phyloP scores from a whole-genome alignment of 805 yeast species.

The Saccharomycopsis sp. region DNA sequence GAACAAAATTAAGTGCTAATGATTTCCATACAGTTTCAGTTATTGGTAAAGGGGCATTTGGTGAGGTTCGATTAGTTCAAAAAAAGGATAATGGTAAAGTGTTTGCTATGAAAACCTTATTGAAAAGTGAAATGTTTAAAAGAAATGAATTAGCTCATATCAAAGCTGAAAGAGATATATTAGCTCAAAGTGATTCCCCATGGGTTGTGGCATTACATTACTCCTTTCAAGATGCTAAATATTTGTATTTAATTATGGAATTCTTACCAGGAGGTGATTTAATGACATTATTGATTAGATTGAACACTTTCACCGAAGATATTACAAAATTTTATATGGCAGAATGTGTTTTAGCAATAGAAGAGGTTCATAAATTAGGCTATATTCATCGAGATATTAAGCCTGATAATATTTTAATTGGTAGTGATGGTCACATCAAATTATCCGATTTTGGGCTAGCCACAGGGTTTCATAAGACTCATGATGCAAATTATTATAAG shows the following conservation, averaged over 20 bases:
- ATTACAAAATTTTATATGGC: slow-evolving; percentile 92
- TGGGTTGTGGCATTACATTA: slow-evolving; percentile 83
- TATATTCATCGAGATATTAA: slow-evolving; percentile 96
- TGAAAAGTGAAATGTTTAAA: slow-evolving; percentile 88
- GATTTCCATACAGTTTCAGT: slow-evolving; percentile 85
- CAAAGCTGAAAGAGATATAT: slow-evolving; percentile 91
- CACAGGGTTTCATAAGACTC: slow-evolving; percentile 90
- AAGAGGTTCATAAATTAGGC: slow-evolving; percentile 87
- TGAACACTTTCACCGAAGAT: slow-evolving; percentile 91
- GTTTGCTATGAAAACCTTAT: slow-evolving; percentile 88
- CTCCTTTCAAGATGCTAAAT: slow-evolving; percentile 73
- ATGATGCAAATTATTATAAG: slow-evolving; percentile 80
- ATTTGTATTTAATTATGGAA: slow-evolving; percentile 74
- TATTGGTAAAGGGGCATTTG: slow-evolving; percentile 95
- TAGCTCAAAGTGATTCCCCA: slow-evolving; percentile 83
- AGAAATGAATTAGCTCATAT: slow-evolving; percentile 94
- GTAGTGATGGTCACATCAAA: slow-evolving; percentile 64
- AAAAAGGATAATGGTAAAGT: slow-evolving; percentile 87
- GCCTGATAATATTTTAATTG: slow-evolving; percentile 91
- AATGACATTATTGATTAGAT: slow-evolving; percentile 93
- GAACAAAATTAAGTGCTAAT: slow-evolving; percentile 75
- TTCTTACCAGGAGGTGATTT: slow-evolving; percentile 31
- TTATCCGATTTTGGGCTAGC: slow-evolving; percentile 70
- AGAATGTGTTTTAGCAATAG: slow-evolving; percentile 91
- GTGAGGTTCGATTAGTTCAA: slow-evolving; percentile 92